Evolutionary conservation across 768 basidiomycete genomes (phyloP), one percentile per base, ranked within the genome.

Genomic region (Neoboletus subvelutipes): DNA sequence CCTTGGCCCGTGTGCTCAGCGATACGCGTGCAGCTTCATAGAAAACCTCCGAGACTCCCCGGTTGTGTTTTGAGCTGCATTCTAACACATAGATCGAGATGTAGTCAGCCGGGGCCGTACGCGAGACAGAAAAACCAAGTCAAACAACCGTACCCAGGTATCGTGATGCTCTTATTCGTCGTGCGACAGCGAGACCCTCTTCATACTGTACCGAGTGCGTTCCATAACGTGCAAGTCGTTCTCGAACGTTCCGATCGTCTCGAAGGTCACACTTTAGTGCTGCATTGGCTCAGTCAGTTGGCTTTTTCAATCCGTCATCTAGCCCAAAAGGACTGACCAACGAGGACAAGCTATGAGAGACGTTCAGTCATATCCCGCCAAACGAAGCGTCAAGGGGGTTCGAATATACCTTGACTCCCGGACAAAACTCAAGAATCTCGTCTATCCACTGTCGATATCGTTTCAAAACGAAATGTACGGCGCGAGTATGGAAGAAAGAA

Each of bases 41-140:
- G 67, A 98, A 94, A 10, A 95, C 94, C 69, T 98, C 95, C 29
- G 84, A 80, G 12, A 98, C 94, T 5, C 96, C 96, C 47, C 96
- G 84, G 63, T 97, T 95, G 67, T 96, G 94, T 73, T 98, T 98
- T 9, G 96, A 94, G 61, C 94, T 96, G 69, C 96, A 98, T 78
- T 98, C 95, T 97, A 28, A 53, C 33, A 42, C 45, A 29, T 36
- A 9, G 12, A 28, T 39, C 33, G 34, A 36, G 12, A 12, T 6
- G 5, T 18, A 13, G 22, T 55, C 50, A 56, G 45, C 36, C 26
- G 37, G 15, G 33, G n/a, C 5, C 4, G 28, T 29, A 24, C 11
- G 17, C 33, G n/a, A 20, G 26, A 47, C 11, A 10, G n/a, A 45
- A 9, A 53, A 18, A 11, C 22, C 34, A 36, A 50, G 5, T 49